Evolutionary conservation across 495 filamentous ascomycete genomes (phyloP), one percentile per base, ranked within the genome.

Genomic region (Talaromyces wortmannii): DNA sequence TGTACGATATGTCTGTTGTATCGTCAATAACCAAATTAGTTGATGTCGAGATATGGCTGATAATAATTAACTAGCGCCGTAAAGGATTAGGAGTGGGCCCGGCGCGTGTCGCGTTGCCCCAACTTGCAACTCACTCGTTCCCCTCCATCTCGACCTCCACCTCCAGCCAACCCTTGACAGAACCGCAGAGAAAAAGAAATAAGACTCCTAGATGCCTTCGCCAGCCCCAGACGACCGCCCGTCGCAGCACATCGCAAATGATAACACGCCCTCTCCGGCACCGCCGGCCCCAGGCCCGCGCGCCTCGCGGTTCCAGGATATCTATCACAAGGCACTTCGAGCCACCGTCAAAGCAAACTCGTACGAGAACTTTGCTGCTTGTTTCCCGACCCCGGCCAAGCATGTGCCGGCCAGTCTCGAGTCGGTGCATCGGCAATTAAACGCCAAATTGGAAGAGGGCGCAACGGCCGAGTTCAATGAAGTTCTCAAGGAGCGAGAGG

Each of bases 371-470:
- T 96, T 98, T 64, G 78, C 85, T 0, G 75, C 85, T 17, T 98
- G 94, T 67, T 98, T 95, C 68, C 94, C 94, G 0, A 92, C 89
- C 3, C 79, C 90, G 7, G 87, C 91, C 17, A 70, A 73, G 57
- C 70, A 86, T 60, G 86, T 86, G 31, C 85, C 89, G 0, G 84
- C 79, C 4, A 79, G 81, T 17, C 61, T 95, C 57, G 77, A 80
- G 63, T 77, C 73, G 17, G 81, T 90, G 48, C 89, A 89, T 80
- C 67, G 76, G 59, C 82, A 86, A 69, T 78, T 92, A 72, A 82
- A 88, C 42, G 80, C 79, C 49, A 75, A 84, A 61, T 67, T 91
- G 51, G 82, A 83, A 55, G 75, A 77, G 55, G 74, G 84, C 50
- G 86, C 76, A 2, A 74, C 65, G 60, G 69, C 74, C 18, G 89